phyloP scores from a whole-genome alignment of 1,284 basidiomycete species.

The Microbotryum lychnidis-dioicae region DNA sequence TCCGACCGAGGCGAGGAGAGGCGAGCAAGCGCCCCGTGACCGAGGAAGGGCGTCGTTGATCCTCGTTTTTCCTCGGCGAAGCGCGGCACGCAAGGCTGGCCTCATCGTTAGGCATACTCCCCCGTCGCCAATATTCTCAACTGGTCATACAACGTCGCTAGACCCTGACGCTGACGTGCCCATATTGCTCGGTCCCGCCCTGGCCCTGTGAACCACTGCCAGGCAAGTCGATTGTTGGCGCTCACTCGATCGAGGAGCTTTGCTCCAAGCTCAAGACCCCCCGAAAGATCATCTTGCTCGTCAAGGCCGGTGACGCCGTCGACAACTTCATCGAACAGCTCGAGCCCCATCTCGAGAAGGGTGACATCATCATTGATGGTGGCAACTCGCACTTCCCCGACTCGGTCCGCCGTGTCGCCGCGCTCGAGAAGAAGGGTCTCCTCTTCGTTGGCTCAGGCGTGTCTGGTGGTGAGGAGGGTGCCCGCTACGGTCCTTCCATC shows the following conservation, averaged over 20 bases:
- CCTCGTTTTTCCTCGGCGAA: constrained; percentile 9
- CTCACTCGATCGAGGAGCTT: constrained; percentile 86
- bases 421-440: constrained; percentile 87
- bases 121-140: no score
- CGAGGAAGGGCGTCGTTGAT: constrained; percentile 8
- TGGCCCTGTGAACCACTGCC: background rate
- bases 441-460: constrained; percentile 98
- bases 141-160: no score
- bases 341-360: constrained; percentile 52
- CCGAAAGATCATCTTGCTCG: constrained; percentile 84
- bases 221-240: constrained; percentile 93
- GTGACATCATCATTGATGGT: constrained; percentile 96
- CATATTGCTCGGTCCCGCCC: background rate
- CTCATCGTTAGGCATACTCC: no score
- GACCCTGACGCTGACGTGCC: background rate
- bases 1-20: no score
- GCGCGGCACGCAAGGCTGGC: no score
- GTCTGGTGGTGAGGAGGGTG: constrained; percentile 98
- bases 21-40: background rate
- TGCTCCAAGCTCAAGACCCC: constrained; percentile 51
- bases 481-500: constrained; percentile 91
- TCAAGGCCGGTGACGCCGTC: constrained; percentile 58
- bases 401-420: constrained; percentile 85
- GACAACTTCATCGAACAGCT: constrained; percentile 53
- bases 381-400: constrained; percentile 99